Evolutionary conservation across 2,329 filamentous ascomycete genomes (phyloP), one percentile per base, ranked within the genome.

Genomic region (Aspergillus unguis): DNA sequence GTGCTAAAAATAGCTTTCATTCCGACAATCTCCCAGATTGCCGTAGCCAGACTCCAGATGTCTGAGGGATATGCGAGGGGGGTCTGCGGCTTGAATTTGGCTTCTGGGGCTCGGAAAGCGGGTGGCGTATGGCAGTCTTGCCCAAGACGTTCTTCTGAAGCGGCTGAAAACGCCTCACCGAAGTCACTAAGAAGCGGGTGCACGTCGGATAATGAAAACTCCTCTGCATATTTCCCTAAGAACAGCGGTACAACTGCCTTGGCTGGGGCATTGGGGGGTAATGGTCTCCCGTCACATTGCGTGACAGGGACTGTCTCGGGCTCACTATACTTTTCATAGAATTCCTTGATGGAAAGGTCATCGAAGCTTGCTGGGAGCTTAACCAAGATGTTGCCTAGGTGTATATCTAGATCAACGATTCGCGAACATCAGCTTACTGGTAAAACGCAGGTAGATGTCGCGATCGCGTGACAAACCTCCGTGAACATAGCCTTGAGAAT

Each of bases 141-240:
- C 5, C 65, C 62, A 6, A 44, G 54, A 28, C 64, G 63, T 42
- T 35, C 2, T 1, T 65, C 57, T 25, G 43, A 54, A 11, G 42
- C 52, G 17, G 66, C 63, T 1, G 57, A 2, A 29, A 58, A 60
- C 17, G 56, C 51, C 28, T 58, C 56, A 2, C 57, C 57, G 44
- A 67, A 73, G 56, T 73, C 70, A 53, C 56, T 60, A 1, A 73
- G 65, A 45, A 72, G 50, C 0, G 67, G 35, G 4, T 55, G 54
- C 1, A 63, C 56, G 9, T 73, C 71, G 1, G 56, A 54, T 25
- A 69, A 28, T 6, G 56, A 54, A 41, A 70, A 63, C 0, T 66
- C 50, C 38, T 67, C 54, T 5, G 64, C 63, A 4, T 58, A 35
- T 54, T 68, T 67, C 2, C 64, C 67, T 11, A 49, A 11, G 3